Conservation (phyloP, 139 green algal species). For the Closterium sp. region DNA sequence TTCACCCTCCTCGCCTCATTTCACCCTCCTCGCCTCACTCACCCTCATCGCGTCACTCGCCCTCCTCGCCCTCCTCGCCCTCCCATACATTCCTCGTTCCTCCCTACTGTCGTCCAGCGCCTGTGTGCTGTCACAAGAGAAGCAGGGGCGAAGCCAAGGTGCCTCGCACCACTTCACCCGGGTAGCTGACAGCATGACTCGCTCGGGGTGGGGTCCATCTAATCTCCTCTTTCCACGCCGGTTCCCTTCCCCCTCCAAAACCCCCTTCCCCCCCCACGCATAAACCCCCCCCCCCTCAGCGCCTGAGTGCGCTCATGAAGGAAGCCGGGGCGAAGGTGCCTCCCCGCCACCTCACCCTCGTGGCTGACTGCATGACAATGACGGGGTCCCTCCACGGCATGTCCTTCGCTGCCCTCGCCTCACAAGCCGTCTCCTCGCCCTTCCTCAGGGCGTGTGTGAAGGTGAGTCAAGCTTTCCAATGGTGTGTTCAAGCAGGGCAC, state of each 20-base stretch:
- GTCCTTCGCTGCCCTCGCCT: neutral
- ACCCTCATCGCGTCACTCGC: too few species aligned
- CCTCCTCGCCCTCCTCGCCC: too few species aligned
- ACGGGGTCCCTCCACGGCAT: neutral
- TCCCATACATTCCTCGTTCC: too few species aligned
- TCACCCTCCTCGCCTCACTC: too few species aligned
- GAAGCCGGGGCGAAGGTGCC: neutral
- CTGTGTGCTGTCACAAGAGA: too few species aligned
- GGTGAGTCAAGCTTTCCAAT: neutral
- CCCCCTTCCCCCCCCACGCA: too few species aligned
- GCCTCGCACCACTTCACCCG: too few species aligned
- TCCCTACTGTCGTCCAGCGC: too few species aligned
- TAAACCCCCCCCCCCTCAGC: neutral
- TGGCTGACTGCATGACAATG: neutral
- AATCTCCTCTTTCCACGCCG: neutral
- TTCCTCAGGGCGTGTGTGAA: neutral
- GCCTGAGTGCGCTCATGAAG: neutral
- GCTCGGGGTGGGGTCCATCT: too few species aligned
- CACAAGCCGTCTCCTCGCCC: neutral
- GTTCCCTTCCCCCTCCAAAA: neutral
- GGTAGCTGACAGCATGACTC: too few species aligned
- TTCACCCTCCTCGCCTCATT: too few species aligned
- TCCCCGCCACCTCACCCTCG: neutral
- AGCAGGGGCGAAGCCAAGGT: too few species aligned
- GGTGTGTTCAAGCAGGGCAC: neutral